Base-by-base conservation (phyloP, 495 filamentous ascomycete genomes). In the Articulospora tetracladia region DNA sequence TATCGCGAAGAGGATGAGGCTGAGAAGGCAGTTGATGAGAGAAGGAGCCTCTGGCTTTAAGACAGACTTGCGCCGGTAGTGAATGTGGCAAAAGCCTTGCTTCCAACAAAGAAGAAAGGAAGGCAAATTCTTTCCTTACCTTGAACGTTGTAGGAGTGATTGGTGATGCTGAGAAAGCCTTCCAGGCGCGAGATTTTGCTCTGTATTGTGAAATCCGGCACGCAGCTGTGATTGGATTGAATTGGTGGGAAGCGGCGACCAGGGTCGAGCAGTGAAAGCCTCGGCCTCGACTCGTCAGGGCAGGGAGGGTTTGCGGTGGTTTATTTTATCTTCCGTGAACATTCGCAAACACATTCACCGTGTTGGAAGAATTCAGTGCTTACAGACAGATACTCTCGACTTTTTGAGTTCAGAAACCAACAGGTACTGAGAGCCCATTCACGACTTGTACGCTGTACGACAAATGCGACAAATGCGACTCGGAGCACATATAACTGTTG, bases 1-100 rank as follows among this genome's bases (percentile, higher is more conserved):
- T 41, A 30, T 39, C 46, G 41, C 17, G 22, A 25, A 26, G 67
- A 63, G 44, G 30, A 52, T 25, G 63, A 66, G 36, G 68, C 53
- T 55, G 61, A 61, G 44, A 26, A 19, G 44, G 41, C 3, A 10
- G 10, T 32, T 51, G 41, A 24, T 32, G 53, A 36, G 55, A 60
- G 58, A 48, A n/a, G 13, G 32, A 53, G 49, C 11, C n/a, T n/a
- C 26, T 56, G 12, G 22, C 17, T 52, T 39, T 23, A 44, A 47
- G 34, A 47, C 30, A 53, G 20, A 59, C 19, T n/a, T n/a, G 23
- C 51, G 20, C 3, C 3, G 17, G 30, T 30, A 39, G 46, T 27
- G 22, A 20, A 24, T 8, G 15, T 7, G 8, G n/a, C 17, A 44
- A 4, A 32, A 52, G 48, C 26, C 28, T 59, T 59, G 26, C 30